Base-by-base conservation (phyloP, 306 rosid genomes). In the Cucurbita ficifolia region DNA sequence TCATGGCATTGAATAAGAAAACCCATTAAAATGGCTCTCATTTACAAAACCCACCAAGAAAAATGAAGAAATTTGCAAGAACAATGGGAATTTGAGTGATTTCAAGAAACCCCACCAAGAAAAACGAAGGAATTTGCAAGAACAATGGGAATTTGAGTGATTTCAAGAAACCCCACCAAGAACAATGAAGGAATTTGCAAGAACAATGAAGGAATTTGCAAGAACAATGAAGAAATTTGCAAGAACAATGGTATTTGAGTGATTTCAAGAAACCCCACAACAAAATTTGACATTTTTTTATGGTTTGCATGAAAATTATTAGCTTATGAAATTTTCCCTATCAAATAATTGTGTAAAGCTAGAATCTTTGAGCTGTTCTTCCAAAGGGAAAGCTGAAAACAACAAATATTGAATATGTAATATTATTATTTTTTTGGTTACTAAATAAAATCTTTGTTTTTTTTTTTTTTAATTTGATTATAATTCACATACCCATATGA, bases 1-100 rank as follows among this genome's bases (percentile, higher is more conserved):
- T 86, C 87, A 36, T 86, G 89, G 89, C 81, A 79, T n/a, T 82
- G 55, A 70, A 10, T 9, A 2, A 1, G 1, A 12, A 42, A 36
- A 39, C 51, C 51, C 14, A 16, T 1, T 0, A 6, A 18, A 19
- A 17, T 69, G 9, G 56, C 43, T 48, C 22, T 21, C 43, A 70
- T 70, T 33, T 69, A 0, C 21, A 22, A 61, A 38, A 11, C 49
- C 16, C 49, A 9, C 24, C 70, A 40, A 63, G 50, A 40, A 4
- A 39, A 63, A 63, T 10, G 35, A 5, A 38, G 29, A 29, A 29
- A 29, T 29, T 29, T 29, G 33, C 33, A 29, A 29, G 33, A 29
- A 29, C 33, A 29, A 29, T 29, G 33, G 33, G 33, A 29, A 29
- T 29, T 29, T 29, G 33, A 0, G 33, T 29, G 33, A 29, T 29